phyloP scores from a whole-genome alignment of 148 eudicot species.

The Fallopia convolvulus region DNA sequence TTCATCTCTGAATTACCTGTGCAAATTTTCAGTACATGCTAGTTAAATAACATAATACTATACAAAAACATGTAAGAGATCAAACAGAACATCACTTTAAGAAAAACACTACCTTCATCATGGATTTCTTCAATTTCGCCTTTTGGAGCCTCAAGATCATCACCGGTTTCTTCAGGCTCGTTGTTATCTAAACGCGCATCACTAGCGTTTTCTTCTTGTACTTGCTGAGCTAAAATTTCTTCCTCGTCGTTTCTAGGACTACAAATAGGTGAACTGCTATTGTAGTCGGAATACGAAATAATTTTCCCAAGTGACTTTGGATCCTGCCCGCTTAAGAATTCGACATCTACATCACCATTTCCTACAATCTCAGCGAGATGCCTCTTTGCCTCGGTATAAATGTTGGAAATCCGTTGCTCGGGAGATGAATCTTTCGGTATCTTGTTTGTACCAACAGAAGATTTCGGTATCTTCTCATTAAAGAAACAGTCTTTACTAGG shows the following conservation, averaged over 20 bases:
- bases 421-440: conserved; percentile 21
- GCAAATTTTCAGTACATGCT: conserved; percentile 10
- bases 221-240: conserved; percentile 14
- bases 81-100: neutral
- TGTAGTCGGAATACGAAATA: conserved; percentile 61
- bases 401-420: conserved; percentile 51
- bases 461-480: conserved; percentile 52
- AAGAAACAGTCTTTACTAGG: conserved; percentile 77
- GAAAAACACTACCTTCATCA: conserved; percentile 4
- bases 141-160: conserved; percentile 19
- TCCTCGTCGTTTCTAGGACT: conserved; percentile 48
- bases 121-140: conserved; percentile 12
- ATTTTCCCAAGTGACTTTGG: conserved; percentile 77
- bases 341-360: conserved; percentile 32
- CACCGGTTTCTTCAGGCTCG: conserved; percentile 16
- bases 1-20: conserved; percentile 27
- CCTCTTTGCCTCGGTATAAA: conserved; percentile 75
- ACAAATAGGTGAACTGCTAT: conserved; percentile 36
- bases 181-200: conserved; percentile 8
- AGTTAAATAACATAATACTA: neutral
- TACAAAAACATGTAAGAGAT: neutral
- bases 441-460: conserved; percentile 25
- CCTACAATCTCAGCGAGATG: conserved; percentile 83
- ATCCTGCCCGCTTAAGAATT: conserved; percentile 25
- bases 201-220: conserved; percentile 17